Base-by-base conservation (phyloP, 2,329 filamentous ascomycete species). In the Diaporthe vexans region DNA sequence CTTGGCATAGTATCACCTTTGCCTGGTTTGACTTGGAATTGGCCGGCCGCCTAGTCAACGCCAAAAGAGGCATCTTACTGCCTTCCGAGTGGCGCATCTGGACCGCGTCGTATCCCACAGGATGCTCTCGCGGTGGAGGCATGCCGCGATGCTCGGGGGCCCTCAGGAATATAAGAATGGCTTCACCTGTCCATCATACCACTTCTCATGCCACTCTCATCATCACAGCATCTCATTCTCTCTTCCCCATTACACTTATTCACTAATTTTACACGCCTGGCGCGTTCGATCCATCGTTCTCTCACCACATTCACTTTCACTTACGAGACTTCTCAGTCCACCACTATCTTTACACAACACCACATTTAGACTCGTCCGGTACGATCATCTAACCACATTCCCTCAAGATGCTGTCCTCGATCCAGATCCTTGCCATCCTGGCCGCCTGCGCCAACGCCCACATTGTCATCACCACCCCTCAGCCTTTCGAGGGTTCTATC, bases 381-480 rank as follows among this genome's bases (percentile, higher is more conserved):
- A 68, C 63, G 63, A 68, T 54, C 29, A 68, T 68, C 48, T 21
- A 40, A 54, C 48, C 63, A 68, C 63, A 68, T 35, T 54, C 63
- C 13, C 63, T 68, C 63, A 68, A 68, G 63, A 68, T 68, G 63
- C 63, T 68, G 63, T 68, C 63, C 63, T 54, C 46, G 46, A 68
- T 68, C 63, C 63, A 68, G 63, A 54, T 68, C 63, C 46, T 68
- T 54, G 46, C 63, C 48, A 68, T 68, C 63, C 63, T 68, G 63
- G 63, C 63, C 63, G 63, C 63, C 48, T 21, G 46, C 63, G 48
- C 63, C 63, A 52, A 48, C 63, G 63, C 63, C 48, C 63, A 68
- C 63, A 68, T 68, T 37, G 63, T 68, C 63, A 68, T 68, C 48
- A 33, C 63, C 29, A 10, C 17, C 17, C 63, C 63, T 9, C 13